phyloP scores from a whole-genome alignment of 345 rosid genomes.

The Murraya koenigii region DNA sequence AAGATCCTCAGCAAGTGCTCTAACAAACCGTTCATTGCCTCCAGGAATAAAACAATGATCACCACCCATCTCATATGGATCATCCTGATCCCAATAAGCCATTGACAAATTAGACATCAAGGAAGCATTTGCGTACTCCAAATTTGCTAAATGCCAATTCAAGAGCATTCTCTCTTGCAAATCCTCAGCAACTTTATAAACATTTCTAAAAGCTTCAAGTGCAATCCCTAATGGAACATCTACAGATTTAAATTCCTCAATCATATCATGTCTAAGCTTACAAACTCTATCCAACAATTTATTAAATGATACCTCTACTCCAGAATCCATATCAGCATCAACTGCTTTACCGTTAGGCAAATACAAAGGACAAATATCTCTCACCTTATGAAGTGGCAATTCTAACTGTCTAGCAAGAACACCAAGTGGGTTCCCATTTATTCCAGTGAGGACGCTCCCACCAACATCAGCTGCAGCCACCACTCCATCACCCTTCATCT shows the following conservation, averaged over 20 bases:
- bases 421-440: conserved; percentile 90
- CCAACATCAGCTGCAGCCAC: conserved; percentile 85
- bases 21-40: conserved; percentile 81
- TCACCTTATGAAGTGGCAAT: conserved; percentile 92
- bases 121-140: conserved; percentile 93
- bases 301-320: conserved; percentile 78
- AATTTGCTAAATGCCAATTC: conserved; percentile 93
- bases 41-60: conserved; percentile 98
- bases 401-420: conserved; percentile 87
- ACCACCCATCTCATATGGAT: conserved; percentile 97
- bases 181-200: conserved; percentile 77
- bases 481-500: conserved; percentile 74
- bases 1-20: conserved; percentile 83
- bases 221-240: conserved; percentile 88
- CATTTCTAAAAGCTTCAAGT: conserved; percentile 75
- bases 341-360: conserved; percentile 75
- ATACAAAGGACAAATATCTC: conserved; percentile 92
- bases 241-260: conserved; percentile 83
- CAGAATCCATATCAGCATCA: conserved; percentile 74
- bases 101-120: conserved; percentile 82
- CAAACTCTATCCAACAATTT: conserved; percentile 88
- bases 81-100: conserved; percentile 99
- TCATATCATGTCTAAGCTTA: conserved; percentile 94
- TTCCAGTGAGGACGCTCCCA: conserved; percentile 94
- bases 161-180: conserved; percentile 78